A percentile compares a stretch with the other conserved stretches of the same genome.
These are phyloP conservation scores for Pecoramyces ruminantium DNA, from an alignment of 192 early-diverging fungal genomes.

Conservation along the genomic window DNA sequence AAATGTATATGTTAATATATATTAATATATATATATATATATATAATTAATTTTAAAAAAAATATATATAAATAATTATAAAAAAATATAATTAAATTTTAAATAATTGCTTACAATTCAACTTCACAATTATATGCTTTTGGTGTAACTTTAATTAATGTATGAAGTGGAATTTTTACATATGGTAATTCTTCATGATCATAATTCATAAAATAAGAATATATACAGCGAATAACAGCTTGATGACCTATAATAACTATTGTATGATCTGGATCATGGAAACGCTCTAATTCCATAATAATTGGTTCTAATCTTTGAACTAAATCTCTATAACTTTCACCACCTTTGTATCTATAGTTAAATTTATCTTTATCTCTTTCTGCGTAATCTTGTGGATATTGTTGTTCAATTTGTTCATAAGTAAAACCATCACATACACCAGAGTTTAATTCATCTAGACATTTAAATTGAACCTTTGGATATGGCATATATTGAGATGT, in stretches of 20 bases:
- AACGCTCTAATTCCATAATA: constrained; percentile 73
- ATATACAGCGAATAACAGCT: constrained; percentile 90
- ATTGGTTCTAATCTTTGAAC: constrained; percentile 93
- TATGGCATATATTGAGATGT: constrained; percentile 63
- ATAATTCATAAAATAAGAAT: constrained; percentile 93
- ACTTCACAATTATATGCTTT: constrained; percentile 92
- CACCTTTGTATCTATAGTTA: constrained; percentile 48
- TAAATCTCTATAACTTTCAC: constrained; percentile 84
- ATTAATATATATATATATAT: not conserved
- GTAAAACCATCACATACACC: constrained; percentile 97
- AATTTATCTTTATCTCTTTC: constrained; percentile 96
- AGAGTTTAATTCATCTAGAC: constrained; percentile 90
- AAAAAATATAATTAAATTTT: constrained; percentile 1
- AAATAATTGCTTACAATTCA: constrained; percentile 39
- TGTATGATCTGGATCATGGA: constrained; percentile 46
- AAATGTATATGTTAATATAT: not conserved
- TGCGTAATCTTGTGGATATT: constrained; percentile 84
- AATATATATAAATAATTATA: too few relatives aligned
- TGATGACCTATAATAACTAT: constrained; percentile 96
- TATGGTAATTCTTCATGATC: constrained; percentile 92
- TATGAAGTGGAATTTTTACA: constrained; percentile 95
- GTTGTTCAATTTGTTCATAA: constrained; percentile 92
- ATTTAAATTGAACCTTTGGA: constrained; percentile 91
- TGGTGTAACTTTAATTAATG: constrained; percentile 89
- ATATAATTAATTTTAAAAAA: too few relatives aligned